Percentiles rank a stretch among this genome's conserved stretches.
phyloP scores from a whole-genome alignment of 768 basidiomycete genomes.

The Floccularia luteovirens region DNA sequence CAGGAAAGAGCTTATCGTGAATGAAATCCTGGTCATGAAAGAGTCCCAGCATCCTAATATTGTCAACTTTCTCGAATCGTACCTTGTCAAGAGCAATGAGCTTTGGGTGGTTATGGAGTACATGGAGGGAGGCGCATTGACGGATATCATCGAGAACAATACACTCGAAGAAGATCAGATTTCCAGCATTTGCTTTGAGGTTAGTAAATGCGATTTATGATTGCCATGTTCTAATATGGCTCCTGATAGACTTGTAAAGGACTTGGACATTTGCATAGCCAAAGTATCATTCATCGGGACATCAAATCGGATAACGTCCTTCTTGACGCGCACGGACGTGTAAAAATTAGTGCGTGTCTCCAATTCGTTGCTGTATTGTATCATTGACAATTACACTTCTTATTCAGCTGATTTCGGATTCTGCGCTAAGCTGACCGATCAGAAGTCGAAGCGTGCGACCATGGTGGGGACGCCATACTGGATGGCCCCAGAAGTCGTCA shows the following conservation, averaged over 20 bases:
- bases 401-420: conserved; percentile 88
- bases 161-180: conserved; percentile 94
- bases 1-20: conserved; percentile 94
- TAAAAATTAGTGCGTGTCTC: conserved; percentile 86
- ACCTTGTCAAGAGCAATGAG: conserved; percentile 81
- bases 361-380: not conserved
- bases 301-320: conserved; percentile 97
- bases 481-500: conserved; percentile 99
- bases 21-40: conserved; percentile 98
- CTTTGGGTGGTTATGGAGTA: conserved; percentile 99
- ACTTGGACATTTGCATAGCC: conserved; percentile 84
- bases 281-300: conserved; percentile 94
- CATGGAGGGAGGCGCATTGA: conserved; percentile 97
- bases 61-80: conserved; percentile 91
- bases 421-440: conserved; percentile 92
- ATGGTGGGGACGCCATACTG: conserved; percentile 98
- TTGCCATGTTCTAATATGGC: not conserved
- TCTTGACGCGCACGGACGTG: conserved; percentile 83
- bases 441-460: conserved; percentile 96
- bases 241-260: conserved; percentile 83
- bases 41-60: conserved; percentile 97
- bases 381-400: conserved; percentile 4
- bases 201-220: conserved; percentile 23
- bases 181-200: conserved; percentile 86
- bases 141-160: conserved; percentile 97